Percentiles rank a stretch among this genome's conserved stretches.
phyloP scores from a whole-genome alignment of 2,329 filamentous ascomycete genomes.

The Cordyceps sp. region DNA sequence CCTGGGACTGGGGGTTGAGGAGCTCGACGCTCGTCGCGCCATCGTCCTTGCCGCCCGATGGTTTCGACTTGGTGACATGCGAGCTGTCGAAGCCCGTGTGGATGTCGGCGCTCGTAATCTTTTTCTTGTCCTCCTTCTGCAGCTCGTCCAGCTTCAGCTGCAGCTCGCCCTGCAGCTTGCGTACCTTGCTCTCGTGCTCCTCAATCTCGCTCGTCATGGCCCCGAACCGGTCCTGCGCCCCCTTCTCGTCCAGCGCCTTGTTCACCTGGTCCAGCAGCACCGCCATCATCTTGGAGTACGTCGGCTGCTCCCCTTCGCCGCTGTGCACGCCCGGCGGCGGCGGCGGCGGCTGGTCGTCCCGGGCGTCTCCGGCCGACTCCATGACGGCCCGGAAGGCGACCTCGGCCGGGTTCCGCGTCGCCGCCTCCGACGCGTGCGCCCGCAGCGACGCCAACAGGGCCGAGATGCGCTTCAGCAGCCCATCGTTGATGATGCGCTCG shows the following conservation, averaged over 20 bases:
- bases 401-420: constrained; percentile 53
- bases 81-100: constrained; percentile 86
- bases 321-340: constrained; percentile 66
- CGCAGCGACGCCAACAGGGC: constrained; percentile 59
- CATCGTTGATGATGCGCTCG: constrained; percentile 84
- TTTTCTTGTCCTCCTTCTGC: constrained; percentile 68
- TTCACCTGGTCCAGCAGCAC: constrained; percentile 89
- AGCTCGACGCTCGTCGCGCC: constrained; percentile 50
- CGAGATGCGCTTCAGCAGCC: constrained; percentile 70
- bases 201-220: constrained; percentile 67
- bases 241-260: constrained; percentile 61
- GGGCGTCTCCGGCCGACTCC: constrained; percentile 56
- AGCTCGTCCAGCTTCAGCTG: constrained; percentile 59
- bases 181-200: constrained; percentile 61
- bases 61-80: constrained; percentile 48
- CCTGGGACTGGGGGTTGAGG: constrained; percentile 46
- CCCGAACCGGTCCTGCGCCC: constrained; percentile 49
- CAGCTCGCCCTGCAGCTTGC: constrained; percentile 61
- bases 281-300: constrained; percentile 97
- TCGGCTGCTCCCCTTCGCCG: constrained; percentile 56
- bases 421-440: constrained; percentile 52
- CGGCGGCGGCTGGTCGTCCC: constrained; percentile 58
- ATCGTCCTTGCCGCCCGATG: constrained; percentile 27
- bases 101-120: constrained; percentile 86
- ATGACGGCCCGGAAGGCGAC: constrained; percentile 81